Base-by-base conservation (phyloP, 2,329 filamentous ascomycete genomes). In the Arthrobotrys sinensis region DNA sequence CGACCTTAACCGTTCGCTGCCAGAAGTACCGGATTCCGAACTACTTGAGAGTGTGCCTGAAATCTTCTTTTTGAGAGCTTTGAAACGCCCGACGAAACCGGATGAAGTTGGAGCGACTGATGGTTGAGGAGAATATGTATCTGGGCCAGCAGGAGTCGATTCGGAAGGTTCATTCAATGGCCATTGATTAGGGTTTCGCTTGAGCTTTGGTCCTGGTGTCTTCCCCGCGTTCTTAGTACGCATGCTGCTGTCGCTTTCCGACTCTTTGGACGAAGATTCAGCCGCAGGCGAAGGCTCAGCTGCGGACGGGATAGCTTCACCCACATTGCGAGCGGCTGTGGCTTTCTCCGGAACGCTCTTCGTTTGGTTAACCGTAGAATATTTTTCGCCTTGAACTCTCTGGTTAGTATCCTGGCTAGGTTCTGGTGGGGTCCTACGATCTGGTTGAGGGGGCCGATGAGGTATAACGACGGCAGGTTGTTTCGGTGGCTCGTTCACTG, bases 201-300 rank as follows among this genome's bases (percentile, higher is more conserved):
- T 32, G 50, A 11, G 1, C n/a, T 40, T 36, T 14, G 32, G 57
- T 2, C 60, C 64, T 32, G 71, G 71, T 10, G 71, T 76, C 55
- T 68, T 76, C 12, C 64, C 71, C 4, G 71, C 71, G 10, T 76
- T 69, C 46, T 69, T 76, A 6, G 53, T 66, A 32, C 48, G 64
- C 34, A 64, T 69, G 16, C 19, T 24, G 16, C n/a, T 57, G 8
- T 46, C 63, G 28, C 40, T 57, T 24, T 19, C 70, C 5, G 12
- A 19, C 3, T 50, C 50, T 38, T 36, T 60, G 2, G 63, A 21
- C 0, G 45, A 40, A 32, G 12, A 4, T 8, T n/a, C 19, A 24
- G 11, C 10, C 6, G 45, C 3, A 24, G 24, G 4, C 24, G 24
- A 28, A 28, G 24, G 24, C 11, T 32, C 28, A 14, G 28, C 6